Base-by-base conservation (phyloP, 1,139 yeast species). In the Ashbya aceris region DNA sequence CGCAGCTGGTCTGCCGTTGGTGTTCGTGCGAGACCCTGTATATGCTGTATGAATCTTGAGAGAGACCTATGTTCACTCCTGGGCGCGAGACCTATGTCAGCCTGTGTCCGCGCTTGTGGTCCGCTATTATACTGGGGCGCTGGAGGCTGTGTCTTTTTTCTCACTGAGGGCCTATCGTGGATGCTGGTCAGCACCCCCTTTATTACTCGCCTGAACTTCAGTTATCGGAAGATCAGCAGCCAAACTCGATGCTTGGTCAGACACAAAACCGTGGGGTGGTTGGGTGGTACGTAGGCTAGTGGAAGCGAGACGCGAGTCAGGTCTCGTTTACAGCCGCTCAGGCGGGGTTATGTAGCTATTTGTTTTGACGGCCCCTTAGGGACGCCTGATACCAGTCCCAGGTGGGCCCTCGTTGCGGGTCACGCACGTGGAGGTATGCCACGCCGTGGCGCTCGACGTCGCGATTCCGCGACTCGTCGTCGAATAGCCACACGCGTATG, bases 401-500 rank as follows among this genome's bases (percentile, higher is more conserved):
- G 3, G 59, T 51, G 4, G 61, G 58, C 1, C 65, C 65, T 23
- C 47, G 45, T 32, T 56, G 56, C 3, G 60, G 54, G 43, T 60
- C 62, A 33, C 39, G 53, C 6, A 61, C 55, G 38, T 56, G 60
- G 3, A 61, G 72, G 58, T 76, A 77, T 44, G 69, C 67, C 45
- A 79, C 76, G 11, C 76, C 75, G 30, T 74, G 66, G 9, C 47
- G 46, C 48, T 69, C 70, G 2, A 77, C 83, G 49, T 77, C 83
- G 49, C 62, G 67, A 50, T 77, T 77, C 53, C 83, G 67, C 41
- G 60, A 56, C 51, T 77, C 83, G 54, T 77, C 83, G 52, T 77
- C 83, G 51, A 69, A 77, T 32, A 78, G 60, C 32, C 76, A 69
- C 51, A 76, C 70, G 26, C 66, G 64, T n/a, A 36, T 13, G 17